Evolutionary conservation across 768 basidiomycete species (phyloP).

Genomic region (Boletellus sp.): DNA sequence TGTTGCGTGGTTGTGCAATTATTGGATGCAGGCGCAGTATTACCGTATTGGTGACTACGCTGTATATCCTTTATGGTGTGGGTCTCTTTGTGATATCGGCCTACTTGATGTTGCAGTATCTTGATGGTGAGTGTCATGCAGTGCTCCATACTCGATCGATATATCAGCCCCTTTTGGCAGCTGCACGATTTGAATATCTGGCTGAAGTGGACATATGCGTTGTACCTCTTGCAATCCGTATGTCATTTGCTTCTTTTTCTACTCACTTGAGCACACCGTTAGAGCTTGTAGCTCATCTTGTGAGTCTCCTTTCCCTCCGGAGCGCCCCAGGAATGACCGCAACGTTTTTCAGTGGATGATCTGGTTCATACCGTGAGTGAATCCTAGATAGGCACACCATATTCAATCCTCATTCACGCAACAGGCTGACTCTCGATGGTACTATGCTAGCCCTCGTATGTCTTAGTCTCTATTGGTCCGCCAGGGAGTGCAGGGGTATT

Average conservation of each 20-base stretch:
- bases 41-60: not conserved
- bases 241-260: not conserved
- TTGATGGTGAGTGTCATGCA: not conserved
- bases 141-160: not conserved
- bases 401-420: not conserved
- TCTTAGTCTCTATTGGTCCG: not conserved
- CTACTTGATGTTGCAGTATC: not conserved
- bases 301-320: not conserved
- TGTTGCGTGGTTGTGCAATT: constrained; percentile 24
- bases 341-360: constrained; percentile 10
- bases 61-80: constrained; percentile 12
- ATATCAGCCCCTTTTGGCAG: not conserved
- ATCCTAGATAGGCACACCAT: not conserved
- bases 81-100: not conserved
- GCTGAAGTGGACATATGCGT: constrained; percentile 10
- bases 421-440: constrained; percentile 3
- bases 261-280: not conserved
- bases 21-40: constrained; percentile 8
- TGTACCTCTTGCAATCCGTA: not conserved
- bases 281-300: not conserved
- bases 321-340: not conserved
- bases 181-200: not conserved
- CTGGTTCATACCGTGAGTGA: not conserved
- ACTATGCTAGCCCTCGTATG: not conserved
- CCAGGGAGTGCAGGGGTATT: not conserved